A percentile compares a stretch with the other conserved stretches of the same genome.
These are phyloP conservation scores for Cnidoscolus chayamansa DNA, from an alignment of 441 rosid genomes.

Conservation along the genomic window DNA sequence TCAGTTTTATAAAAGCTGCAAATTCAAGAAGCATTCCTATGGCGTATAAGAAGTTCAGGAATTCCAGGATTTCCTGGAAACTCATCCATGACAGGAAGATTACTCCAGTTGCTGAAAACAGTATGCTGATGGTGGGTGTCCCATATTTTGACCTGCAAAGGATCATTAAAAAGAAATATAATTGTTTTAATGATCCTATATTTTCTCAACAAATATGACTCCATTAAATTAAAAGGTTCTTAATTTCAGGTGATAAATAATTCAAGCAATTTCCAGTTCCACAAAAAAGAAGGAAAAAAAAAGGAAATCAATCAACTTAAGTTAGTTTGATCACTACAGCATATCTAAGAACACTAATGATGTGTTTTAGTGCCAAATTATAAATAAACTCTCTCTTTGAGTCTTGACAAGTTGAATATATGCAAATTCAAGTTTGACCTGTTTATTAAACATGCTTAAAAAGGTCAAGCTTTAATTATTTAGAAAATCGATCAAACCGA, in stretches of 20 bases:
- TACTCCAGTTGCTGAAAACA: slow-evolving; percentile 83
- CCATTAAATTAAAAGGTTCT: neutral
- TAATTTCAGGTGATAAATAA: neutral
- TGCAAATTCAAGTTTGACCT: too few species aligned
- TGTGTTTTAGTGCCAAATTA: neutral
- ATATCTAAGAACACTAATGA: neutral
- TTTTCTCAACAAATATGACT: neutral
- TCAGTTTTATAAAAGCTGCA: slow-evolving; percentile 70
- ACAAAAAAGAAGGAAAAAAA: too few species aligned
- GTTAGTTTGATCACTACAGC: neutral
- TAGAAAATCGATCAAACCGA: too few species aligned
- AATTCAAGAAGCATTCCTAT: slow-evolving; percentile 88
- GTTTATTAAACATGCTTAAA: too few species aligned
- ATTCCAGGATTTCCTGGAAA: slow-evolving; percentile 84
- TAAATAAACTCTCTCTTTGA: too few species aligned
- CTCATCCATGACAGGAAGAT: slow-evolving; percentile 90
- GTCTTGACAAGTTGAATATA: too few species aligned
- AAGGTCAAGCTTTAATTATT: too few species aligned
- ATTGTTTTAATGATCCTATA: neutral
- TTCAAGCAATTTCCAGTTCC: neutral
- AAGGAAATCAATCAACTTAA: neutral
- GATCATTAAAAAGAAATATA: slow-evolving; percentile 1
- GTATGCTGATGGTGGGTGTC: slow-evolving; percentile 84
- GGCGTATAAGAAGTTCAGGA: slow-evolving; percentile 73
- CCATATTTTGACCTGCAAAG: slow-evolving; percentile 68